These are phyloP conservation scores for Cladochytrium replicatum DNA, from an alignment of 192 early-diverging fungal species.

Conservation along the genomic window DNA sequence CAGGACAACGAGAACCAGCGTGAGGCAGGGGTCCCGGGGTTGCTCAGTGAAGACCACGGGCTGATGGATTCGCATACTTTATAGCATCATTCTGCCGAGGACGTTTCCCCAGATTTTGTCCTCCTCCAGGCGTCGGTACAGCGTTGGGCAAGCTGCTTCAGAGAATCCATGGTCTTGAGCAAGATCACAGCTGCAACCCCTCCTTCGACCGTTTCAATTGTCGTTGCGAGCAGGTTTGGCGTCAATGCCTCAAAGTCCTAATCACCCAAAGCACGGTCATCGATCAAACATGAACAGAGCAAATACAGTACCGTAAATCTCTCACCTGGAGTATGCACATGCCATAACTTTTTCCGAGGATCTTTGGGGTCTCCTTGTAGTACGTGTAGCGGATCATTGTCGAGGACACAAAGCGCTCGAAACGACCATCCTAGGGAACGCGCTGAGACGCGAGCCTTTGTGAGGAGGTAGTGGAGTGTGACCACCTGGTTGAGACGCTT, in stretches of 20 bases:
- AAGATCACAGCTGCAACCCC: slow-evolving; percentile 90
- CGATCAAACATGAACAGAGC: background rate
- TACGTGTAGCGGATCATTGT: slow-evolving; percentile 97
- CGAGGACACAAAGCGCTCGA: slow-evolving; percentile 91
- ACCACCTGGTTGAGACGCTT: slow-evolving; percentile 84
- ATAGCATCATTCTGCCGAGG: too few relatives aligned
- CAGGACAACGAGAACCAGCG: too few relatives aligned
- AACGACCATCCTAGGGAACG: slow-evolving; percentile 91
- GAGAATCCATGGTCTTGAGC: slow-evolving; percentile 87
- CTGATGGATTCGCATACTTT: too few relatives aligned
- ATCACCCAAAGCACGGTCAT: background rate
- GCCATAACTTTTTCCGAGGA: slow-evolving; percentile 94
- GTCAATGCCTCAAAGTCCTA: slow-evolving; percentile 97
- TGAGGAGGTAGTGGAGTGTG: slow-evolving; percentile 92
- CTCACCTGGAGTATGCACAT: slow-evolving; percentile 85
- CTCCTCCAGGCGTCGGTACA: too few relatives aligned
- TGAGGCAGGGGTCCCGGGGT: too few relatives aligned
- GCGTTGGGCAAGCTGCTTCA: slow-evolving; percentile 98
- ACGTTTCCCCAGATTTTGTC: too few relatives aligned
- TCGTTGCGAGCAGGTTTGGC: slow-evolving; percentile 93
- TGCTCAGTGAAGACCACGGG: too few relatives aligned
- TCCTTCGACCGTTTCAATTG: slow-evolving; percentile 97
- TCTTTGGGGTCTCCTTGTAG: slow-evolving; percentile 98
- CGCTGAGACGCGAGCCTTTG: slow-evolving; percentile 81
- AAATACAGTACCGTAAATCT: slow-evolving; percentile 20